These are phyloP conservation scores for Penicillium tannophilum DNA, from an alignment of 495 filamentous ascomycete genomes.

Conservation along the genomic window DNA sequence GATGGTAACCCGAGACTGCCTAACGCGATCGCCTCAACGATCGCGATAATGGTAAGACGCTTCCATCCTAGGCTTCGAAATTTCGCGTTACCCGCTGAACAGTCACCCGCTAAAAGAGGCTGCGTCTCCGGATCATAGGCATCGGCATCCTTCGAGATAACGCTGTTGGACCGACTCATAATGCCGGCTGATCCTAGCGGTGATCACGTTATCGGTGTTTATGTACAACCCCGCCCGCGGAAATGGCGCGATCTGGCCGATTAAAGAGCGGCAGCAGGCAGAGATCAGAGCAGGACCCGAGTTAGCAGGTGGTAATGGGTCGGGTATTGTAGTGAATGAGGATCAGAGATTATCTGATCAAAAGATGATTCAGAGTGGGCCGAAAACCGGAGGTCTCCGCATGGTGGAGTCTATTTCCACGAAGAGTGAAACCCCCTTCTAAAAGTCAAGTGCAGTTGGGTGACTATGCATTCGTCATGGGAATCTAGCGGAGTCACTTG, in stretches of 20 bases:
- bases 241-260: neutral
- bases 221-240: neutral
- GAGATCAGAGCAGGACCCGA: no score
- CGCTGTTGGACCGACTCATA: neutral
- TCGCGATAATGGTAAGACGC: conserved; percentile 44
- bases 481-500: neutral
- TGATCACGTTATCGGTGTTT: conserved; percentile 3
- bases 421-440: neutral
- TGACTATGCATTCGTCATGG: neutral
- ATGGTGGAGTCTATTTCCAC: neutral
- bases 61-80: conserved; percentile 41
- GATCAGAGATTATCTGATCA: conserved; percentile 8
- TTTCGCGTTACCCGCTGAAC: conserved; percentile 13
- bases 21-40: conserved; percentile 65
- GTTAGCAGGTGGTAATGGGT: neutral
- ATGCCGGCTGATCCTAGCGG: neutral
- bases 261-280: neutral
- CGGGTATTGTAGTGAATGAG: no score
- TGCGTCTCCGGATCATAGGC: conserved; percentile 5
- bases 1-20: conserved; percentile 59
- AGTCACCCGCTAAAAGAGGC: conserved; percentile 8
- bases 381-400: conserved; percentile 7
- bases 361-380: conserved; percentile 6
- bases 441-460: neutral
- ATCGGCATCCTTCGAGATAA: neutral